These are phyloP conservation scores for Tulasnella sp. DNA, from an alignment of 768 basidiomycete genomes.

Conservation along the genomic window DNA sequence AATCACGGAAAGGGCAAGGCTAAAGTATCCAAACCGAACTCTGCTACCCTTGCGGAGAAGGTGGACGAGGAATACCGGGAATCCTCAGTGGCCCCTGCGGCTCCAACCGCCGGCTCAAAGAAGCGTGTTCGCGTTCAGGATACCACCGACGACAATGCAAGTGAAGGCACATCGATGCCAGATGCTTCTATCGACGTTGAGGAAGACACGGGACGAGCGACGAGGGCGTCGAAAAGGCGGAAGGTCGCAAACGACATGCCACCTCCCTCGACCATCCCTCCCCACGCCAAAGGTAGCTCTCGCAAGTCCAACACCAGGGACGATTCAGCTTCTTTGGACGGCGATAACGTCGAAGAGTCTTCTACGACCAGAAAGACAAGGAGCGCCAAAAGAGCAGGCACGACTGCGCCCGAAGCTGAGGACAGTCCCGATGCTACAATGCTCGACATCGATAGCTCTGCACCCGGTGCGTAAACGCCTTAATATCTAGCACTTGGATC, in stretches of 20 bases:
- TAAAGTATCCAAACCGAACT: background rate
- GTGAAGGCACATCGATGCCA: background rate
- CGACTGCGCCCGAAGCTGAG: too few relatives aligned
- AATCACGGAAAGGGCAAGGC: slow-evolving; percentile 11
- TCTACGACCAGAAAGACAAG: background rate
- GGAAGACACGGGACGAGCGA: background rate
- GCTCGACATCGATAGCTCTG: too few relatives aligned
- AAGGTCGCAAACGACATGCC: background rate
- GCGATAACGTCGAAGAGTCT: background rate
- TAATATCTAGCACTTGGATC: too few relatives aligned
- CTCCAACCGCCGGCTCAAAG: background rate
- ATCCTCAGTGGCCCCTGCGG: background rate
- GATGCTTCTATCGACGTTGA: background rate
- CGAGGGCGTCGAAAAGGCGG: background rate
- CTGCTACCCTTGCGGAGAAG: background rate
- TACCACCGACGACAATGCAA: background rate
- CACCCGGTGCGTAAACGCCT: too few relatives aligned
- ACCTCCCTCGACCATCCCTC: background rate
- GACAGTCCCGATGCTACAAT: too few relatives aligned
- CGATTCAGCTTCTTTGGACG: background rate
- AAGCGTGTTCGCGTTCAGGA: background rate
- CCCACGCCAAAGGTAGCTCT: background rate
- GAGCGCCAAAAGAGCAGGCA: background rate
- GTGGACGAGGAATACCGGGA: background rate
- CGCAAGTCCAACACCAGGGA: background rate